Evolutionary conservation across 495 filamentous ascomycete species (phyloP).

Genomic region (Penicillium roqueforti): DNA sequence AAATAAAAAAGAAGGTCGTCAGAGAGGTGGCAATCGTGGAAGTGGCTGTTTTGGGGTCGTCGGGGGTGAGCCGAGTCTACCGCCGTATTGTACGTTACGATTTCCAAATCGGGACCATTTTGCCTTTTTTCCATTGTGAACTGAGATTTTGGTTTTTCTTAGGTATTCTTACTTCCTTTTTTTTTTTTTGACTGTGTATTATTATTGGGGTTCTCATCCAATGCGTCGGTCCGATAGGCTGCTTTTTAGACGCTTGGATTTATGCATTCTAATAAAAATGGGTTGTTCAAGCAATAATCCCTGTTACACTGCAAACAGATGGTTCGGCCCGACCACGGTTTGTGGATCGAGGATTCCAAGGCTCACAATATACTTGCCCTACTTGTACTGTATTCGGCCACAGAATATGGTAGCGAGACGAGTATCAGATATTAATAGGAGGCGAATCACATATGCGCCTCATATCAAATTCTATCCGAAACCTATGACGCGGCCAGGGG

Average conservation of each 20-base stretch:
- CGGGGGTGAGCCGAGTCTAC: constrained; percentile 5
- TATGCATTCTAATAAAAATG: not conserved
- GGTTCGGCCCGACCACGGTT: not conserved
- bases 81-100: constrained; percentile 1
- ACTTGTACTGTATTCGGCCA: not conserved
- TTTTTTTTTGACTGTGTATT: no score
- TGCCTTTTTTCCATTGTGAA: not conserved
- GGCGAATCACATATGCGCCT: constrained; percentile 2
- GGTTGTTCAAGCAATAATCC: not conserved
- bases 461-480: constrained; percentile 12
- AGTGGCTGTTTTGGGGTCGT: constrained; percentile 7
- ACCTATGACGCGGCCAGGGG: constrained; percentile 20
- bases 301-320: not conserved
- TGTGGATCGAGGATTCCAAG: not conserved
- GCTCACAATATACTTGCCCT: not conserved
- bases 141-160: not conserved
- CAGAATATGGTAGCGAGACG: not conserved
- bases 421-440: not conserved
- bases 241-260: not conserved
- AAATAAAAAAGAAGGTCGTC: not conserved
- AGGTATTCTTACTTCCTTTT: no score
- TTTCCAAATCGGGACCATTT: not conserved
- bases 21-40: not conserved
- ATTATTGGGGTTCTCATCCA: not conserved
- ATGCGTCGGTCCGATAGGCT: not conserved